Evolutionary conservation across 2,329 filamentous ascomycete genomes (phyloP).

Genomic region (Microcyclosporella mali): DNA sequence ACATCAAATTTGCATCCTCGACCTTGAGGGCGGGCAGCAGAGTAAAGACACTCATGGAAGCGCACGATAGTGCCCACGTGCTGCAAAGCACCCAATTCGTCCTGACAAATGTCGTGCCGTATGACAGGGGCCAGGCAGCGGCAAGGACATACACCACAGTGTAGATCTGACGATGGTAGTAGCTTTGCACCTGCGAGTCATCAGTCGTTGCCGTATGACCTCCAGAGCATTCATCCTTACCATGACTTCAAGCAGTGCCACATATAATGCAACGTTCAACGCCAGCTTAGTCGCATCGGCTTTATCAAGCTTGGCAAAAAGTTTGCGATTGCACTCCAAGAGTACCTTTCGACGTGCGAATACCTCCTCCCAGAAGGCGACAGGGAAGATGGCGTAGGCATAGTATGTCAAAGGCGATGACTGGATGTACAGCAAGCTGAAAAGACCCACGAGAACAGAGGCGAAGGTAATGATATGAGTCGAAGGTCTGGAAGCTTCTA

Average conservation of each 20-base stretch:
- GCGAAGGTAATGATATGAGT: slow-evolving; percentile 62
- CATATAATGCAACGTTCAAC: slow-evolving; percentile 60
- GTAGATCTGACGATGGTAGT: slow-evolving; percentile 83
- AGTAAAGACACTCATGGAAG: slow-evolving; percentile 85
- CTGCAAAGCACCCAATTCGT: slow-evolving; percentile 57
- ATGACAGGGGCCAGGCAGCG: slow-evolving; percentile 68
- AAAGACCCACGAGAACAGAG: slow-evolving; percentile 67
- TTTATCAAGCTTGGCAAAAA: slow-evolving; percentile 63
- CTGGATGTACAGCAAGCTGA: slow-evolving; percentile 72
- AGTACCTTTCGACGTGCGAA: slow-evolving; percentile 70
- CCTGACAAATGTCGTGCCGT: slow-evolving; percentile 66
- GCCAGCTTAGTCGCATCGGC: slow-evolving; percentile 53
- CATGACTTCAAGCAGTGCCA: slow-evolving; percentile 72
- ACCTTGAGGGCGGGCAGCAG: slow-evolving; percentile 79
- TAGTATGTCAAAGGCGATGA: slow-evolving; percentile 81
- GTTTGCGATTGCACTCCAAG: slow-evolving; percentile 55
- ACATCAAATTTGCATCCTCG: slow-evolving; percentile 72
- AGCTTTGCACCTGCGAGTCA: slow-evolving; percentile 67
- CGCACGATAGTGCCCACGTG: slow-evolving; percentile 71
- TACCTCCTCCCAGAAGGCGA: slow-evolving; percentile 95
- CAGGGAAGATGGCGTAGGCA: slow-evolving; percentile 82
- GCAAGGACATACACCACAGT: slow-evolving; percentile 72
- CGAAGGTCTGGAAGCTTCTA: slow-evolving; percentile 57
- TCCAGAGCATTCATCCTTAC: slow-evolving; percentile 29
- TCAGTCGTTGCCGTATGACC: neutral